Base-by-base conservation (phyloP, 208 protist genomes). In the Tritrichomonas foetus region DNA sequence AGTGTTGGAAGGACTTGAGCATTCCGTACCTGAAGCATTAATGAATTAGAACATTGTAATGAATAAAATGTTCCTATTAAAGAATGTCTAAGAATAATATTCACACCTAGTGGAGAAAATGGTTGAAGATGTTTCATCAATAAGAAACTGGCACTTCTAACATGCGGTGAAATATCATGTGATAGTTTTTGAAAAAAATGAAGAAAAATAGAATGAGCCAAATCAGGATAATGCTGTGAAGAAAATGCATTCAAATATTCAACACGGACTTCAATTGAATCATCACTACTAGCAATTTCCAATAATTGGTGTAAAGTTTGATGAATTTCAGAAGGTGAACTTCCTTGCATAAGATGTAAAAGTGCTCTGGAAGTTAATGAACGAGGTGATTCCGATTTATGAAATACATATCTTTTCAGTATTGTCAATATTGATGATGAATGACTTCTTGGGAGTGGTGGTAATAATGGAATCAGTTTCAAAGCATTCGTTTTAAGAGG, bases 251-350 rank as follows among this genome's bases (percentile, higher is more conserved):
- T 82, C 16, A 82, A 53, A 53, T 41, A 82, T 49, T 33, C 47
- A 47, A 82, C 41, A 50, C 74, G n/a, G 11, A 82, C 74, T 14
- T 82, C 50, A 25, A 16, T 20, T n/a, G 41, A 50, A 82, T 82
- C 74, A 53, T 82, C n/a, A n/a, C 41, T 20, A 11, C 41, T 82
- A 8, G 74, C 33, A 33, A 82, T 82, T 47, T 82, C 74, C 3
- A 82, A 50, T 33, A 82, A 20, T 82, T 82, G 74, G 50, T 82
- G 74, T 20, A 82, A 50, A 30, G 50, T 82, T 82, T 82, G 74
- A n/a, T 50, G 13, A 47, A 82, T n/a, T 49, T 82, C 41, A 22
- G 11, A 30, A n/a, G 20, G n/a, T 47, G n/a, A 8, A 47, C 20
- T 53, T 50, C 50, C 74, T 53, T 47, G 13, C 0, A 82, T 20